Evolutionary conservation across 345 rosid species (phyloP).

Genomic region (Salix udensis): DNA sequence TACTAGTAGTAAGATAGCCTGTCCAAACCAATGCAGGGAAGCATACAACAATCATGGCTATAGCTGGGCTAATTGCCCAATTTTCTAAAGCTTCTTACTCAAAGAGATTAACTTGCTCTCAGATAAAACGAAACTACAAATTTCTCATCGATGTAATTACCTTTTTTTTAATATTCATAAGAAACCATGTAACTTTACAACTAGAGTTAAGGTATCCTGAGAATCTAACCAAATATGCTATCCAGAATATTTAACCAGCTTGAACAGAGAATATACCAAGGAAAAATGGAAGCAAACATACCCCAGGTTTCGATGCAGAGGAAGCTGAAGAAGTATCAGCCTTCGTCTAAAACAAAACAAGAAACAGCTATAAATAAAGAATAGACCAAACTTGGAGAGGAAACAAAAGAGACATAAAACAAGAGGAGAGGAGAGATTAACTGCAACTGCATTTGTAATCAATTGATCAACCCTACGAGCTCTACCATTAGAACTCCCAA

Average conservation of each 20-base stretch:
- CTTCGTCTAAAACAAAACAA: constrained; percentile 44
- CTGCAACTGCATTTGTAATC: constrained; percentile 79
- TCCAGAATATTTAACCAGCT: neutral
- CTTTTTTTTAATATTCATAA: neutral
- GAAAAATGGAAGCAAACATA: constrained; percentile 23
- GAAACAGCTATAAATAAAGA: neutral
- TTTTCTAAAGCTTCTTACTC: neutral
- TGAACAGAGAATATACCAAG: neutral
- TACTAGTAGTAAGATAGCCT: neutral
- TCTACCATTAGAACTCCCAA: constrained; percentile 30
- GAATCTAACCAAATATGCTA: neutral
- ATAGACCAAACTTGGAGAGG: neutral
- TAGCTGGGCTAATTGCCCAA: neutral
- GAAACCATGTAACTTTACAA: neutral
- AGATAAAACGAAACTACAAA: neutral
- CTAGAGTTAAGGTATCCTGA: neutral
- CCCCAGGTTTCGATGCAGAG: constrained; percentile 65
- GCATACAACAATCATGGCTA: neutral
- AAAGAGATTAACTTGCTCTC: neutral
- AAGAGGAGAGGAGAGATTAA: constrained; percentile 15
- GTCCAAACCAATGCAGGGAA: neutral
- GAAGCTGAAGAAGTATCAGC: constrained; percentile 52
- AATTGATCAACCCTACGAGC: constrained; percentile 39
- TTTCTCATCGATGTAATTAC: neutral
- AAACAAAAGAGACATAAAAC: neutral